Percentiles rank a stretch among this genome's conserved stretches.
These are phyloP conservation scores for Fraxinus dipetala DNA, from an alignment of 305 asterid species.

Conservation along the genomic window DNA sequence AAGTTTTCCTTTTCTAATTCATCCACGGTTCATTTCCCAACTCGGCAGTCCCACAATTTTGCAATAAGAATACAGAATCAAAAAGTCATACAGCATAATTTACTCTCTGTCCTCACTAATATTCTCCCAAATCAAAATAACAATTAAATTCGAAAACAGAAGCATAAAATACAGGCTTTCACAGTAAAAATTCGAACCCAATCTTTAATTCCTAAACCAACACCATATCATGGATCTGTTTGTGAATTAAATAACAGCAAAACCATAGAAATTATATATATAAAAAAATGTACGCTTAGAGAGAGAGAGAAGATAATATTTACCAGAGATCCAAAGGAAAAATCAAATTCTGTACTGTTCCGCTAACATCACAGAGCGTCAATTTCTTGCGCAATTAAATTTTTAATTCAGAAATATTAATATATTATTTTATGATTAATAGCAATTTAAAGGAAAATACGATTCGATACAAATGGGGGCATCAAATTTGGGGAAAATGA, in stretches of 20 bases:
- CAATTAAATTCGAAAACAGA: not conserved
- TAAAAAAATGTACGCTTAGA: not conserved
- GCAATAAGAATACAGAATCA: not conserved
- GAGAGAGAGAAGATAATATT: not conserved
- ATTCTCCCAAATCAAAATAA: not conserved
- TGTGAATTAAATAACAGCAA: not conserved
- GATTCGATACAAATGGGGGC: not conserved
- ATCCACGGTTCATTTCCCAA: not conserved
- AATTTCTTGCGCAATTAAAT: not conserved
- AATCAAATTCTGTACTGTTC: constrained; percentile 11
- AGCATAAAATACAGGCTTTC: not conserved
- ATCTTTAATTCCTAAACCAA: not conserved
- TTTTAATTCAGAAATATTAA: not conserved
- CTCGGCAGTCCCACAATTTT: not conserved
- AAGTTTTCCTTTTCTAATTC: constrained; percentile 12
- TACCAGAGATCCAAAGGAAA: constrained; percentile 28
- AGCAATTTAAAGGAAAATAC: not conserved
- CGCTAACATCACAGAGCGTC: constrained; percentile 11
- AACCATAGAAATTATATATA: not conserved
- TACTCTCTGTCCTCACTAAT: not conserved
- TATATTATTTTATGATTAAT: not conserved
- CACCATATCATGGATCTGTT: constrained; percentile 3
- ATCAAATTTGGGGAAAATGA: not conserved
- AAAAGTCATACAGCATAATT: not conserved
- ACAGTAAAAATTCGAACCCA: not conserved